Conservation (phyloP, 176 grass and related monocot species). For the Oryza nivara region DNA sequence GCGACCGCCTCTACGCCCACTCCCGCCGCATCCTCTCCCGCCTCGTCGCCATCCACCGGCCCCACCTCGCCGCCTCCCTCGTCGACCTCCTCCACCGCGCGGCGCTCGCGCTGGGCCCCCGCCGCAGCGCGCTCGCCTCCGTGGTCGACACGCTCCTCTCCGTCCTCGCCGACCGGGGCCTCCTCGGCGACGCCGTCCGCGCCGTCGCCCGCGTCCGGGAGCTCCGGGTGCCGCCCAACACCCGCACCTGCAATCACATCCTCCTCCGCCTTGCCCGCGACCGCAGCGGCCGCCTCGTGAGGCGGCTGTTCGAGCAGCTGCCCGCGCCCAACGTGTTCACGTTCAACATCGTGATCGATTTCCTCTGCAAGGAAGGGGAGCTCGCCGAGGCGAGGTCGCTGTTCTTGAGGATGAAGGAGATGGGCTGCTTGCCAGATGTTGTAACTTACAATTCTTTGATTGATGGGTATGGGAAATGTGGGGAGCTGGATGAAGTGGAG, state of each 20-base stretch:
- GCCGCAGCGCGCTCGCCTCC: slow-evolving; percentile 42
- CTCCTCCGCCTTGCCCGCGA: slow-evolving; percentile 63
- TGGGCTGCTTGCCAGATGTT: slow-evolving; percentile 74
- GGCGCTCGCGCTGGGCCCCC: slow-evolving; percentile 35
- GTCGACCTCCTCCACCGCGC: slow-evolving; percentile 53
- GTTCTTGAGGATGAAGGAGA: slow-evolving; percentile 67
- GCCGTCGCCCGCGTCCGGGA: slow-evolving; percentile 64
- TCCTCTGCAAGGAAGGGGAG: slow-evolving; percentile 89
- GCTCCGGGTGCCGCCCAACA: slow-evolving; percentile 65
- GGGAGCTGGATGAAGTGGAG: slow-evolving; percentile 71
- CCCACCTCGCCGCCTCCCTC: slow-evolving; percentile 50
- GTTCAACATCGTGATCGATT: slow-evolving; percentile 91
- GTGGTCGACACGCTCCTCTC: slow-evolving; percentile 52
- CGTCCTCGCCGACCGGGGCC: slow-evolving; percentile 53
- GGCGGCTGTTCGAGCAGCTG: slow-evolving; percentile 66
- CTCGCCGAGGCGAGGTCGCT: slow-evolving; percentile 51
- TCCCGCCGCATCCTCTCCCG: slow-evolving; percentile 52
- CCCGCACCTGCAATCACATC: slow-evolving; percentile 91
- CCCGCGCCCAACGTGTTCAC: slow-evolving; percentile 74
- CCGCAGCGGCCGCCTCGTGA: slow-evolving; percentile 35
- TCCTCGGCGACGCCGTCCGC: slow-evolving; percentile 53
- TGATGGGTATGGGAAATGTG: slow-evolving; percentile 82
- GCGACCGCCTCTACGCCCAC: slow-evolving; percentile 50
- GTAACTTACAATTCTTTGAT: slow-evolving; percentile 89
- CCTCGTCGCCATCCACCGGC: slow-evolving; percentile 21